Evolutionary conservation across 31 red algal species (phyloP), one percentile per base, ranked within the genome.

Genomic region (Porphyra umbilicalis): DNA sequence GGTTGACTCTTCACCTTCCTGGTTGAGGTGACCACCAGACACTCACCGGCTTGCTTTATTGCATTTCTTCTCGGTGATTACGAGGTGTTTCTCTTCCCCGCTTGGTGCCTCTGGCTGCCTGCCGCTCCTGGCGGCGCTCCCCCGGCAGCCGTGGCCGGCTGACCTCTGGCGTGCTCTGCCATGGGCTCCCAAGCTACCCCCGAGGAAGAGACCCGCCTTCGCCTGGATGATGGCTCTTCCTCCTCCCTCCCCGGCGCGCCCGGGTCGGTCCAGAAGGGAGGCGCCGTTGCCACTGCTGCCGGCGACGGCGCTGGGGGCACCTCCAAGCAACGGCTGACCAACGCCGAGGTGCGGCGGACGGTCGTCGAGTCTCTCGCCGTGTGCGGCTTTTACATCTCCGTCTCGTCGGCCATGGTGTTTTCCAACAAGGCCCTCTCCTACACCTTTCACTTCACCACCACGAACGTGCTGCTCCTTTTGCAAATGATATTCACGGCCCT

Each of bases 331-430:
- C 81, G 76, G 30, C 38, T 35, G 32, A 79, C 68, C 9, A 39
- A 34, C 6, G 88, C 84, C 33, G 79, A 88, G 75, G 92, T 95
- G 39, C 88, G 92, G 11, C 85, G 88, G 36, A 86, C 86, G 44
- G 79, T 95, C 42, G 32, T 88, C n/a, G 79, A 90, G 39, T 95
- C 92, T 6, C 81, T 93, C 57, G 75, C 82, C 75, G 90, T 91
- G 14, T 97, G 91, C 83, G n/a, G 76, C 1, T 91, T 94, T 40
- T 98, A 98, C 85, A 92, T 98, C 32, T 31, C 84, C 35, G 82
- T 98, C 16, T 98, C 95, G 33, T 86, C 88, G 18, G 82, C 89
- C 20, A 94, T 94, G 90, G 92, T 98, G 35, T 94, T 98, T 76
- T 76, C 76, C 82, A 98, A 98, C 86, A 98, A 98, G 81, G 88